phyloP scores from a whole-genome alignment of 345 rosid genomes.

The Citrus maxima region DNA sequence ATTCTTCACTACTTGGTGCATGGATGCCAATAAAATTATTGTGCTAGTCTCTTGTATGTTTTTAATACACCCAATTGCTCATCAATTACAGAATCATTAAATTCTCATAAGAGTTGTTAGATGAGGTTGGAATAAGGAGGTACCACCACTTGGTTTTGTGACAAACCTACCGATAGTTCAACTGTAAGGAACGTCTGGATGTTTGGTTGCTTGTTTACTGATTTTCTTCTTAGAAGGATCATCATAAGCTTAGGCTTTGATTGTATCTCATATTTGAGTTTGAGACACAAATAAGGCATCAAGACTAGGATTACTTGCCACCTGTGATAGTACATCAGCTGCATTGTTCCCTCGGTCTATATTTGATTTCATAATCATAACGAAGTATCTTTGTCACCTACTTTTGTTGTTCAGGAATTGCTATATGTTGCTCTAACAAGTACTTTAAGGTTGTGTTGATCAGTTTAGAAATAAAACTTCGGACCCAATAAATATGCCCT shows the following conservation, averaged over 20 bases:
- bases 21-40: slow-evolving; percentile 12
- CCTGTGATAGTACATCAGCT: background rate
- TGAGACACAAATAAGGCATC: background rate
- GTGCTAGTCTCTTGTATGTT: background rate
- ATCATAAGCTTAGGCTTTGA: background rate
- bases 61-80: background rate
- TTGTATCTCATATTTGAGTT: background rate
- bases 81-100: background rate
- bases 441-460: too few species aligned
- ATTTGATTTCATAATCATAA: too few species aligned
- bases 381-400: too few species aligned
- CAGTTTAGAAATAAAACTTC: too few species aligned
- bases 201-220: background rate
- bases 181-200: background rate
- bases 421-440: too few species aligned
- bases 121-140: background rate
- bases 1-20: background rate
- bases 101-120: background rate
- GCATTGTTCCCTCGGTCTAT: too few species aligned
- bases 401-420: too few species aligned
- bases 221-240: background rate
- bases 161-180: background rate
- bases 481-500: too few species aligned
- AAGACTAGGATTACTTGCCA: background rate
- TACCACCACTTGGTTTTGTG: background rate